Evolutionary conservation across 1,284 basidiomycete genomes (phyloP), one percentile per base, ranked within the genome.

Genomic region (Paramarasmius palmivorus): DNA sequence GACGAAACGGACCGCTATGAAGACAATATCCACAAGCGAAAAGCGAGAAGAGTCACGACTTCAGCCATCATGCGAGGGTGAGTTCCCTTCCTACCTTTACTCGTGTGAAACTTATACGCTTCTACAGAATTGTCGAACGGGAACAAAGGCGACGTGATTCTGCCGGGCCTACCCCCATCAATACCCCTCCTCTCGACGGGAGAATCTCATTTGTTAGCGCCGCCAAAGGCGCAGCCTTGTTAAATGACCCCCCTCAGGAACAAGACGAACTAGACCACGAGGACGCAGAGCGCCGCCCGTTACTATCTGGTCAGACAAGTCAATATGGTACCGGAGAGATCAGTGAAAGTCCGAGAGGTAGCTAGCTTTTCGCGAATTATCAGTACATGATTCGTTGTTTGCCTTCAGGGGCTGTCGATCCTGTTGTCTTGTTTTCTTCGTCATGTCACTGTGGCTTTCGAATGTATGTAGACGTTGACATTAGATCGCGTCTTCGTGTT

Each of bases 1-100:
- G 93, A 95, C 64, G 93, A 95, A 69, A 95, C 92, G 3, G 93
- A 96, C 71, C 79, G 85, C 19, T 94, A 90, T 63, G 85, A 91
- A 59, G 92, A 93, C 62, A 95, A 94, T 65, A 84, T 86, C 51
- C 86, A 83, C 44, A 93, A 93, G 67, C 78, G 78, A 49, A 75
- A 76, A 15, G 90, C 89, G 0, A 86, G 81, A 61, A 78, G 93
- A 23, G 72, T 82, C 57, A 88, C 87, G 9, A 91, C 85, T 7
- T 81, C 88, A 8, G 79, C 84, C 8, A 78, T 93, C 50, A 94
- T 95, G 92, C 80, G 86, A 64, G 90, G 90, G 88, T 89, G 26
- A 38, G 77, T 70, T 9, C 39, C n/a, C 29, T 32, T 42, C 14
- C 36, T 38, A 14, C 19, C 2, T 34, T 36, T 20, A 19, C 2